A percentile compares a stretch with the other conserved stretches of the same genome.
Evolutionary conservation across 78 protist genomes (phyloP).

Genomic region (Emiliania huxleyi): DNA sequence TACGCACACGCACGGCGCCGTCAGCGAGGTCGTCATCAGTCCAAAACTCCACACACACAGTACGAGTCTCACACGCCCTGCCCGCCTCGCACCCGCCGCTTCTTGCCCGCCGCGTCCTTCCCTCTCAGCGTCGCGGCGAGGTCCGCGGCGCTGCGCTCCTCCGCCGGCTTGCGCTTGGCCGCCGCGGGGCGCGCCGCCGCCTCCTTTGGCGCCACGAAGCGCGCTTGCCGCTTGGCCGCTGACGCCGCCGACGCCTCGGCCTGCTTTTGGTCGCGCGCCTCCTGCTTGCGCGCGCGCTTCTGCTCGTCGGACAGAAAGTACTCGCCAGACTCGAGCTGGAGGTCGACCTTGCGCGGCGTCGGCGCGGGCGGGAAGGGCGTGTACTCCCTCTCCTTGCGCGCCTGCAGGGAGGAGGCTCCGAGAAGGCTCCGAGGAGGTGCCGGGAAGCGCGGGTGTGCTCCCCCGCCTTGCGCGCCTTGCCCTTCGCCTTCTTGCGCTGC

Average conservation of each 20-base stretch:
- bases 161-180: neutral
- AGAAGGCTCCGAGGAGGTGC: too few relatives aligned
- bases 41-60: too few relatives aligned
- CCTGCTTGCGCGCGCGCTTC: constrained; percentile 6
- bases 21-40: too few relatives aligned
- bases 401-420: too few relatives aligned
- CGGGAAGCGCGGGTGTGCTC: too few relatives aligned
- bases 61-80: neutral
- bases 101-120: neutral
- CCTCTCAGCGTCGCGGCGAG: neutral
- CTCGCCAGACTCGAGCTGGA: constrained; percentile 87
- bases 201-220: neutral
- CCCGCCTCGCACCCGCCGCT: neutral
- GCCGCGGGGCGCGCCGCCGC: neutral
- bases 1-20: too few relatives aligned
- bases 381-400: constrained; percentile 61
- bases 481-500: constrained; percentile 34
- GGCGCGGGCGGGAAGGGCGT: constrained; percentile 85
- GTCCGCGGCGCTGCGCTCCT: neutral
- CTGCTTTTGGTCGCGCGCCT: neutral
- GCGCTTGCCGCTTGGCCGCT: neutral
- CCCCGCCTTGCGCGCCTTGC: too few relatives aligned
- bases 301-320: constrained; percentile 70
- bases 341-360: constrained; percentile 59
- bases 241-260: neutral